Base-by-base conservation (phyloP, 768 basidiomycete genomes). In the Collybiopsis luxurians region DNA sequence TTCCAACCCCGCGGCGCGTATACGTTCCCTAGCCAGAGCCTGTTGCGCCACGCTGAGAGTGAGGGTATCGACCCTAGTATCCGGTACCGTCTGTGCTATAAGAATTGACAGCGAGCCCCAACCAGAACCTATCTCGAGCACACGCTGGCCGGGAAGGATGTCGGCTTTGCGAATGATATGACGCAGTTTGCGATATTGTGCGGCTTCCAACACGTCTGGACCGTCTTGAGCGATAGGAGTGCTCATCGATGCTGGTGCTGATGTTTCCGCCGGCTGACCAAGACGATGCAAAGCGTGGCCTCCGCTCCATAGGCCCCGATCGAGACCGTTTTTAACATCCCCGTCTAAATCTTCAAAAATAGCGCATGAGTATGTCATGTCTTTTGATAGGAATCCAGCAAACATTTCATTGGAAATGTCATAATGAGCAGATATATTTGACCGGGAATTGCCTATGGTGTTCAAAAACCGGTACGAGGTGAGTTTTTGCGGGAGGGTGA, bases 331-430 rank as follows among this genome's bases (percentile, higher is more conserved):
- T 17, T 70, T 68, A 30, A 84, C 68, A 63, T 87, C 86, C 15
- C 75, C 78, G 63, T 89, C 86, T 2, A 88, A 73, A 39, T 84
- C 79, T 15, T 80, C 73, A 66, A 86, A 89, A 59, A 89, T 86
- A 10, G 80, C 87, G 64, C 85, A 87, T 0, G 86, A 87, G 67
- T 91, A 89, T 19, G 86, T 89, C 87, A 91, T 89, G 64, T 90
- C 89, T 53, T 77, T 69, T 0, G 83, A 85, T 28, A 87, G 67
- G 68, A 87, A 83, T 1, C 79, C 79, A 56, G 77, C 74, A 64
- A 89, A 89, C 87, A 89, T 89, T 7, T 78, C 79, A 65, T 92
- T 90, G 4, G 85, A 86, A 49, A 90, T 85, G 65, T 92, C 89
- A 66, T 91, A 90, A 67, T 90, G 88, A 3, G 87, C 86, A 34